Evolutionary conservation across 1,284 basidiomycete species (phyloP), one percentile per base, ranked within the genome.

Genomic region (Sanguinoderma infundibulare): DNA sequence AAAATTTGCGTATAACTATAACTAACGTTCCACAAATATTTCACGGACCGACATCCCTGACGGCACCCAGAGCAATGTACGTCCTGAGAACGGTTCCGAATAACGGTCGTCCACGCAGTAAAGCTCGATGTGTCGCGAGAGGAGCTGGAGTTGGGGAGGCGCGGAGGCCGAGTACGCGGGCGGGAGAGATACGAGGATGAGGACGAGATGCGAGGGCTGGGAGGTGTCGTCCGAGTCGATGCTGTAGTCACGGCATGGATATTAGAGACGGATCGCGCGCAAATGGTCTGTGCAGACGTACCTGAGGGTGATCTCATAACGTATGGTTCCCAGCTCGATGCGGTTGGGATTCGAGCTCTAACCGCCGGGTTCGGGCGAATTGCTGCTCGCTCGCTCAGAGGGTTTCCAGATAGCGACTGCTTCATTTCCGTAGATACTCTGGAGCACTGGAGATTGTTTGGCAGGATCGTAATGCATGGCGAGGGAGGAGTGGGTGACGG

Each of bases 11-110:
- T n/a, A n/a, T n/a, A n/a, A n/a, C n/a, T n/a, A n/a, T n/a, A n/a
- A n/a, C n/a, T n/a, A n/a, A n/a, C n/a, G n/a, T n/a, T n/a, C n/a
- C n/a, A n/a, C n/a, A n/a, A n/a, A n/a, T n/a, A n/a, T n/a, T 14
- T 94, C 87, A 1, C 82, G 82, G 53, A 89, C 93, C 20, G 86
- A 78, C 0, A 79, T 78, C 85, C 91, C 95, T 60, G 9, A 92
- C 84, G 5, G 91, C 92, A 53, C 82, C 84, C 20, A 81, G 73
- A 1, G 93, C 92, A 61, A 96, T 94, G 75, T 87, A 96, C 0
- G 92, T 95, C 39, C 91, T 86, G 9, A 95, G 82, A 35, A 95
- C 82, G 9, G 84, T 83, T n/a, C 93, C 93, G 72, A 95, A 94
- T 17, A 95, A 80, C 24, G 75, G 73, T 2, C 75, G 67, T 93